Evolutionary conservation across 2,329 filamentous ascomycete genomes (phyloP).

Genomic region (Dendrostoma leiphaemia): DNA sequence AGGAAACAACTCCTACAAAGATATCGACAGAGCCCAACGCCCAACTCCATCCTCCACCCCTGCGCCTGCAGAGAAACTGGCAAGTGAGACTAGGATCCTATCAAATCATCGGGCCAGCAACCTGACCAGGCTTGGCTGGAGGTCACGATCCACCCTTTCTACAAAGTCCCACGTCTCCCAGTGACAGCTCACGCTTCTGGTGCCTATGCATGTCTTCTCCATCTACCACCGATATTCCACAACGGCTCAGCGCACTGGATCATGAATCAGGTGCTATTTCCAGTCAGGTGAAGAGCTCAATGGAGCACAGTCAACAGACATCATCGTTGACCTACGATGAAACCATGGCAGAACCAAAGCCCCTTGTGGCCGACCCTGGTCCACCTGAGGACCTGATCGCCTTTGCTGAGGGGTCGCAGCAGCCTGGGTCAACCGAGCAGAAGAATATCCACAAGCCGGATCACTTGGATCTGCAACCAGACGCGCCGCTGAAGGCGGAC

Average conservation of each 20-base stretch:
- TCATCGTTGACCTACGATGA: constrained; percentile 10
- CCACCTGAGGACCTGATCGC: constrained; percentile 13
- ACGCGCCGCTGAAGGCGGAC: constrained; percentile 7
- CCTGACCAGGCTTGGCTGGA: background rate
- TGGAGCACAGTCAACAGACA: constrained; percentile 11
- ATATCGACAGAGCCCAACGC: background rate
- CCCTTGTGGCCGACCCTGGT: constrained; percentile 1
- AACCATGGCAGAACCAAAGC: constrained; percentile 1
- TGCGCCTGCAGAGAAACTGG: background rate
- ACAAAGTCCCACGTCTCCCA: background rate
- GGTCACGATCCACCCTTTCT: background rate
- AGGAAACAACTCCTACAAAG: background rate
- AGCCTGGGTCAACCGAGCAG: background rate
- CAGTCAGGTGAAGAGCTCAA: constrained; percentile 17
- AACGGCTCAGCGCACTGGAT: constrained; percentile 9
- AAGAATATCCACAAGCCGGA: background rate
- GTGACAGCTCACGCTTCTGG: background rate
- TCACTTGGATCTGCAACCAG: background rate
- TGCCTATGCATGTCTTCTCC: constrained; percentile 18
- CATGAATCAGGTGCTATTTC: constrained; percentile 11
- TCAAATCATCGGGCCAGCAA: too few species aligned
- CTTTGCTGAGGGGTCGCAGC: background rate
- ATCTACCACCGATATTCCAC: constrained; percentile 7
- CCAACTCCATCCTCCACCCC: background rate
- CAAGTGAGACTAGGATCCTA: too few species aligned